Base-by-base conservation (phyloP, 2,329 filamentous ascomycete species). In the Furcasterigmium furcatum region DNA sequence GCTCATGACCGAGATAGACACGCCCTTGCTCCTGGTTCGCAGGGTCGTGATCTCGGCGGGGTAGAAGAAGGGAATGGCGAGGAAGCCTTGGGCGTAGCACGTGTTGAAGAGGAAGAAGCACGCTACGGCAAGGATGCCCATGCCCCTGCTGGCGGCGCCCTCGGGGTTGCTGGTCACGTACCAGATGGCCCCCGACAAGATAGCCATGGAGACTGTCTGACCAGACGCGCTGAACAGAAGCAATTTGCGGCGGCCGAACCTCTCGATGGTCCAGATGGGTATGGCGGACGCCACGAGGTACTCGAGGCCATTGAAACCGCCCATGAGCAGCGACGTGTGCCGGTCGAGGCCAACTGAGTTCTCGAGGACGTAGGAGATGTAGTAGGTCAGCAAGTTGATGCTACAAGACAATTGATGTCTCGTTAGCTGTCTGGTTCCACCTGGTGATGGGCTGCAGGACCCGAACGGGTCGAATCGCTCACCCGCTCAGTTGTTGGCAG, bases 21-120 rank as follows among this genome's bases (percentile, higher is more conserved):
- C 69, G 22, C 70, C 70, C 59, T 72, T 72, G 4, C 64, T 65
- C 12, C 71, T 58, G 14, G 68, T 74, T 57, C 71, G 67, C 42
- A 76, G 63, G 0, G 73, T 71, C 58, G 78, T 79, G 49, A 80
- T 68, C 52, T 79, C 73, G 35, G 77, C 76, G 2, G 77, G 71
- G 51, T 76, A 77, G 54, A 79, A 54, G 80, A 80, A 85, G 1
- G 82, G 82, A 20, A 84, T 71, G 14, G 82, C 80, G 7, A 85
- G 60, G 74, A 80, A 84, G 1, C 79, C 82, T 0, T 82, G 81
- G 27, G 82, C 84, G 51, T 86, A 87, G 45, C 81, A 82, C 5
- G 81, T 80, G 55, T 87, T 87, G 63, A 85, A 87, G 3, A 81
- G 74, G 65, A 87, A 87, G 12, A 87, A 65, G 46, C 82, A 83